Conservation (phyloP, 208 protist species). For the Naegleria fowleri region DNA sequence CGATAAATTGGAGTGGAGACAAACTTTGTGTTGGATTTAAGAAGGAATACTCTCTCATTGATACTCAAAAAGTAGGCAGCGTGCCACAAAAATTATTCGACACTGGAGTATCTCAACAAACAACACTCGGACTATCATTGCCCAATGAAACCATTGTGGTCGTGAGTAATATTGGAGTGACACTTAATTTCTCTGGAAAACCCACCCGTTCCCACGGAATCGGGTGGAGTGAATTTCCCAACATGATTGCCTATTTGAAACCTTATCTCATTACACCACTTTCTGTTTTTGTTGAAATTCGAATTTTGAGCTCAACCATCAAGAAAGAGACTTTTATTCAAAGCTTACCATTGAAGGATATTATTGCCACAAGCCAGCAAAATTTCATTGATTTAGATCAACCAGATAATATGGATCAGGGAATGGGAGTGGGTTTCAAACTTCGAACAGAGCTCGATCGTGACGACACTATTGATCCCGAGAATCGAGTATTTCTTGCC, state of each 20-base stretch:
- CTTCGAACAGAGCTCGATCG: not conserved
- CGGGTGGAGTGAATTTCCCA: not conserved
- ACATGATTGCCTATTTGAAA: constrained; percentile 28
- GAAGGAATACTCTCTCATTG: constrained; percentile 25
- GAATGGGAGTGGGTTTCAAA: constrained; percentile 5
- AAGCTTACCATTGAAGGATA: not conserved
- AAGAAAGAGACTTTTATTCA: constrained; percentile 29
- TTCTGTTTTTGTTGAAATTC: constrained; percentile 9
- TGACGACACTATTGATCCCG: not conserved
- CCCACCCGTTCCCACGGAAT: constrained; percentile 28
- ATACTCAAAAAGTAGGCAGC: not conserved
- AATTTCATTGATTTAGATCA: constrained; percentile 37
- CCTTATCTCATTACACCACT: constrained; percentile 32
- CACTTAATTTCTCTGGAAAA: constrained; percentile 26
- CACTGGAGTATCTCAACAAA: not conserved
- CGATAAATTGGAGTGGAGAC: constrained; percentile 31
- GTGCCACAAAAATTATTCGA: not conserved
- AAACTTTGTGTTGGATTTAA: constrained; percentile 34
- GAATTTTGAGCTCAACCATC: not conserved
- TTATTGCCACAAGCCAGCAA: constrained; percentile 14
- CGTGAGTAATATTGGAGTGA: constrained; percentile 9
- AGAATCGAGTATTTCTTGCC: not conserved
- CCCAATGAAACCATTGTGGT: not conserved
- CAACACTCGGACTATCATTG: not conserved
- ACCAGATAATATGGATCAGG: not conserved